A percentile compares a stretch with the other conserved stretches of the same genome.
These are phyloP conservation scores for Sugiyamaella lignohabitans DNA, from an alignment of 805 yeast genomes.

Conservation along the genomic window DNA sequence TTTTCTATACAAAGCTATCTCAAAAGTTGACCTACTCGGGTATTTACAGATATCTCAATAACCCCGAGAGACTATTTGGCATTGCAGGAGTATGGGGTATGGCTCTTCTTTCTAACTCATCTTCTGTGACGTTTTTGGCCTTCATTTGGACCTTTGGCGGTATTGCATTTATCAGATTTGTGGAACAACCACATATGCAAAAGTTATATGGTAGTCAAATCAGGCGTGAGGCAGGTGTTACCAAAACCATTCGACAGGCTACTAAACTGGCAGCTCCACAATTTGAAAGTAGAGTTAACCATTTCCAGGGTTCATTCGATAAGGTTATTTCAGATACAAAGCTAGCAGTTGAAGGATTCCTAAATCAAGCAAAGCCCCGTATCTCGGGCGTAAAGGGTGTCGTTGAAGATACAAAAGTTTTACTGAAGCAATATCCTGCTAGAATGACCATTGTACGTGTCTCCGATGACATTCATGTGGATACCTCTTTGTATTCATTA, in stretches of 20 bases:
- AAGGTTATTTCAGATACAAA: constrained; percentile 35
- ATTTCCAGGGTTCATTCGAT: constrained; percentile 33
- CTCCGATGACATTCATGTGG: constrained; percentile 26
- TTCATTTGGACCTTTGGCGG: constrained; percentile 62
- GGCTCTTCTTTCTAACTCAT: constrained; percentile 49
- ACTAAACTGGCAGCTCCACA: constrained; percentile 25
- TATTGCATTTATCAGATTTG: constrained; percentile 60
- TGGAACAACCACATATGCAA: constrained; percentile 73
- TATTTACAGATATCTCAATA: constrained; percentile 71
- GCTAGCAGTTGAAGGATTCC: constrained; percentile 42
- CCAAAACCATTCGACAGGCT: constrained; percentile 32
- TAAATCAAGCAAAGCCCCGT: constrained; percentile 28
- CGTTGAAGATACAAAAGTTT: constrained; percentile 30
- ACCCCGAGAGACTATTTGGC: constrained; percentile 76
- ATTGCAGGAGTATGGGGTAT: constrained; percentile 75
- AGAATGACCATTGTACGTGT: constrained; percentile 28
- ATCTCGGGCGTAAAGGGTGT: constrained; percentile 29
- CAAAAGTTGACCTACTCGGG: constrained; percentile 65
- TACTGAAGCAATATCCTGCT: constrained; percentile 35
- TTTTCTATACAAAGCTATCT: constrained; percentile 50
- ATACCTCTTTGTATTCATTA: constrained; percentile 22
- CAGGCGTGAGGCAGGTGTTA: constrained; percentile 46
- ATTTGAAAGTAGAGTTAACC: constrained; percentile 22
- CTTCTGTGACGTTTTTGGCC: constrained; percentile 44
- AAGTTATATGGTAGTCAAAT: constrained; percentile 62